These are phyloP conservation scores for Triticum urartu DNA, from an alignment of 176 grass and related monocot genomes.

Conservation along the genomic window DNA sequence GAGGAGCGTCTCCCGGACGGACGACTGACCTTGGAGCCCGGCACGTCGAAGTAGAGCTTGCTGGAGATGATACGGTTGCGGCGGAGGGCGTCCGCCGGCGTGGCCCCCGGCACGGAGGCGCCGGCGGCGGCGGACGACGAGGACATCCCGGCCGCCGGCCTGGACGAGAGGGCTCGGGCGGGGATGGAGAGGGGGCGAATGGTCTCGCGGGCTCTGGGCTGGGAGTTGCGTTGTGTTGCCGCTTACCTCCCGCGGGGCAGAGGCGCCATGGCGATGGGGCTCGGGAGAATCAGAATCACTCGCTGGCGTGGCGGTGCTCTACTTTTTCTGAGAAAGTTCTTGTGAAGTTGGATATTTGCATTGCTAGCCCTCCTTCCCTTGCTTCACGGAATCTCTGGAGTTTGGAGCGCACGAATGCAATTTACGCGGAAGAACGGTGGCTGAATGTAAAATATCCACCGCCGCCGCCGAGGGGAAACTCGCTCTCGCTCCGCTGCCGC, in stretches of 20 bases:
- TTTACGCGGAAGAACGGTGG: neutral
- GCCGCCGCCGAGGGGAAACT: neutral
- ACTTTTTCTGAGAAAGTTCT: neutral
- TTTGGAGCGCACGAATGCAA: neutral
- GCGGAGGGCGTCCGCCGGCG: constrained; percentile 36
- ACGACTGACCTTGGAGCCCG: constrained; percentile 58
- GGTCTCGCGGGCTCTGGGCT: neutral
- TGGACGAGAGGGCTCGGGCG: neutral
- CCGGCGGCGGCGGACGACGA: constrained; percentile 17
- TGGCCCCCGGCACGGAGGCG: neutral
- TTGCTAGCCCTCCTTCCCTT: neutral
- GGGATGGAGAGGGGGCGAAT: neutral
- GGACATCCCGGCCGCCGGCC: constrained; percentile 39
- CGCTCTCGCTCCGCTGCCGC: neutral
- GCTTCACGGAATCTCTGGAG: neutral
- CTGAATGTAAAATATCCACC: neutral
- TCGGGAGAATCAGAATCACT: constrained; percentile 14
- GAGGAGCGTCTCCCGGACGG: neutral
- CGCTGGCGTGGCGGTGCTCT: neutral
- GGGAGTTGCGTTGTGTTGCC: neutral
- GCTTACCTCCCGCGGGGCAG: neutral
- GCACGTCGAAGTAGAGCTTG: constrained; percentile 93
- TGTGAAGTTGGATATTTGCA: neutral
- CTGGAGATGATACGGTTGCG: constrained; percentile 77
- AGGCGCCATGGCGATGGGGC: neutral